Base-by-base conservation (phyloP, 345 rosid genomes). In the Reutealis trisperma region DNA sequence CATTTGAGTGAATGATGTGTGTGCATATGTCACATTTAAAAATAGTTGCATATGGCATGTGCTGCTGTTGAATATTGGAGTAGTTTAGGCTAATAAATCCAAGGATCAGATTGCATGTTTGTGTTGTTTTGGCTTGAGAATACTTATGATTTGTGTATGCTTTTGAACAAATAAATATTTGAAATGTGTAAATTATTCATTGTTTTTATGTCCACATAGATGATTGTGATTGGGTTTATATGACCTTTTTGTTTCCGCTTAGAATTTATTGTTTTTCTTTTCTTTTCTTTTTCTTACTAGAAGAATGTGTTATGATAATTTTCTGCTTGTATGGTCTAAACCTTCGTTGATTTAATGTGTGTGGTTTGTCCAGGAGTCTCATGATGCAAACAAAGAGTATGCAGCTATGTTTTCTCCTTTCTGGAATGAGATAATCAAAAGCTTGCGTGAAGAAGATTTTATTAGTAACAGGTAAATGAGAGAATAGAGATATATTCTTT, bases 371-470 rank as follows among this genome's bases (percentile, higher is more conserved):
- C 89, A 96, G 98, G 98, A 64, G 84, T 78, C 89, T 75, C 92
- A 86, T 77, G 89, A 87, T 77, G 79, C 69, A 77, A 92, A 86
- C 88, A 96, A 92, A 85, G 87, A 86, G 41, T 77, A 87, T 88
- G 99, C 98, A 15, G 91, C 96, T 47, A 77, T 90, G 81, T 96
- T 96, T 92, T 89, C 98, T 82, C 99, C 99, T 12, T 96, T 96
- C 83, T 96, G 99, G 99, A 96, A 96, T 83, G 99, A 96, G 83
- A 96, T 93, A 76, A 91, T 96, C 71, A 93, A 89, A 82, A 89
- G 98, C 83, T 85, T 96, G 83, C 93, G 99, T 57, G 99, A 96
- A 86, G 99, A 96, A 81, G 99, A 96, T 87, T 96, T 83, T 71
- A 87, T 96, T 71, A 91, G 96, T 83, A 91, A 96, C 77, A 92